These are phyloP conservation scores for Cladosporium sp. DNA, from an alignment of 2,329 filamentous ascomycete species.

Conservation along the genomic window DNA sequence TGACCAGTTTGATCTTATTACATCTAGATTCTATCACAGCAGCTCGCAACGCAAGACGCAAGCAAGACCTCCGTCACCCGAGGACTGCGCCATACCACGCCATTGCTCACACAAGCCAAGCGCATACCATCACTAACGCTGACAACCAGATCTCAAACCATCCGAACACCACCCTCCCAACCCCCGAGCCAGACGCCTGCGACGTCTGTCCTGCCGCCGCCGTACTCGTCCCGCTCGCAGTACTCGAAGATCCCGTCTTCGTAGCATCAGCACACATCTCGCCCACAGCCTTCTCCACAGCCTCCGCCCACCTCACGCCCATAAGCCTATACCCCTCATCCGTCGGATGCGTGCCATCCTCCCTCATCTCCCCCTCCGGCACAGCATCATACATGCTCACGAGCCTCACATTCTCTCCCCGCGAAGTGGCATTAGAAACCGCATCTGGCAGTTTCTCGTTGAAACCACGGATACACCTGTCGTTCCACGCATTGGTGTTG, in stretches of 20 bases:
- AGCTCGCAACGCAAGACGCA: too few species aligned
- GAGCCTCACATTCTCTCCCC: background rate
- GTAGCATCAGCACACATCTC: background rate
- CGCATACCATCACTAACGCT: too few species aligned
- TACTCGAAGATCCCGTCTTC: background rate
- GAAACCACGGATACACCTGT: conserved; percentile 1
- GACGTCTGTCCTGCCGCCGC: background rate
- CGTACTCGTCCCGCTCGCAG: background rate
- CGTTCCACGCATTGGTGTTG: background rate
- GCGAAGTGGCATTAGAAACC: background rate
- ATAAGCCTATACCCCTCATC: conserved; percentile 1
- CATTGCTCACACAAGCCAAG: too few species aligned
- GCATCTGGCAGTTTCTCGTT: background rate
- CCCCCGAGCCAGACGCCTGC: too few species aligned
- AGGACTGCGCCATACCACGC: too few species aligned
- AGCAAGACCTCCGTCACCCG: too few species aligned
- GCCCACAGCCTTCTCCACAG: background rate
- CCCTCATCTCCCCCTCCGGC: background rate
- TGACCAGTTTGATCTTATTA: too few species aligned
- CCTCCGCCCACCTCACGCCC: background rate
- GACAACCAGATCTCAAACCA: too few species aligned
- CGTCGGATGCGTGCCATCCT: background rate
- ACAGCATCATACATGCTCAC: conserved; percentile 4
- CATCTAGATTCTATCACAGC: too few species aligned
- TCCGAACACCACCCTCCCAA: too few species aligned